These are phyloP conservation scores for Amborella trichopoda DNA, from an alignment of 164 flowering plant genomes.

Conservation along the genomic window DNA sequence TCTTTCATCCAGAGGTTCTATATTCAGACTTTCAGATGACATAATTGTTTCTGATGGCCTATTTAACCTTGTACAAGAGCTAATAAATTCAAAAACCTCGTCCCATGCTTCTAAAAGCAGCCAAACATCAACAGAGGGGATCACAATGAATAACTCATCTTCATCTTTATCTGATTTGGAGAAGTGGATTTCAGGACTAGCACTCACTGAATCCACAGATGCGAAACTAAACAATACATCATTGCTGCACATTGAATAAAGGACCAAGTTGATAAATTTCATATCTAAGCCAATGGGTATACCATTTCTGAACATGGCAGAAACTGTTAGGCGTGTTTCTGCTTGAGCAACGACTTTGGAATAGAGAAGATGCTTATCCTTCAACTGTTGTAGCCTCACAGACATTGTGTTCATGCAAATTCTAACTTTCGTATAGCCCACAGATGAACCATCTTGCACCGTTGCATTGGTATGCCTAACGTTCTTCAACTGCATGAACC, in stretches of 20 bases:
- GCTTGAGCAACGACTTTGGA: conserved; percentile 30
- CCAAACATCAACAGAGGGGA: conserved; percentile 65
- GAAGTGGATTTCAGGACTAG: conserved; percentile 33
- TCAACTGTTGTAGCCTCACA: conserved; percentile 17
- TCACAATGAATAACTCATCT: conserved; percentile 25
- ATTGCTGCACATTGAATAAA: conserved; percentile 34
- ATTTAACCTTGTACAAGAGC: conserved; percentile 13
- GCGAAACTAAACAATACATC: conserved; percentile 25
- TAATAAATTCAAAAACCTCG: conserved; percentile 28
- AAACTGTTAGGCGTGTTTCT: conserved; percentile 37
- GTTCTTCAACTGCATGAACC: conserved; percentile 41
- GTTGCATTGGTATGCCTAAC: conserved; percentile 12
- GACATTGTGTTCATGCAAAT: conserved; percentile 28
- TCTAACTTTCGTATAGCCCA: conserved; percentile 21
- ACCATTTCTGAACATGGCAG: conserved; percentile 40
- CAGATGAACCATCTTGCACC: conserved; percentile 17
- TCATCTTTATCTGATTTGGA: conserved; percentile 17
- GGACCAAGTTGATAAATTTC: conserved; percentile 24
- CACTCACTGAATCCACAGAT: conserved; percentile 13
- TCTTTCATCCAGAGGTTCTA: conserved; percentile 1
- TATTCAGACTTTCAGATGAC: conserved; percentile 10
- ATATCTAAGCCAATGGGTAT: conserved; percentile 22
- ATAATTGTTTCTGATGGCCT: conserved; percentile 4
- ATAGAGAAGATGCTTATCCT: conserved; percentile 10
- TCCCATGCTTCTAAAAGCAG: conserved; percentile 50